phyloP scores from a whole-genome alignment of 192 early-diverging fungal species.

The Fimicolochytrium jonesii region DNA sequence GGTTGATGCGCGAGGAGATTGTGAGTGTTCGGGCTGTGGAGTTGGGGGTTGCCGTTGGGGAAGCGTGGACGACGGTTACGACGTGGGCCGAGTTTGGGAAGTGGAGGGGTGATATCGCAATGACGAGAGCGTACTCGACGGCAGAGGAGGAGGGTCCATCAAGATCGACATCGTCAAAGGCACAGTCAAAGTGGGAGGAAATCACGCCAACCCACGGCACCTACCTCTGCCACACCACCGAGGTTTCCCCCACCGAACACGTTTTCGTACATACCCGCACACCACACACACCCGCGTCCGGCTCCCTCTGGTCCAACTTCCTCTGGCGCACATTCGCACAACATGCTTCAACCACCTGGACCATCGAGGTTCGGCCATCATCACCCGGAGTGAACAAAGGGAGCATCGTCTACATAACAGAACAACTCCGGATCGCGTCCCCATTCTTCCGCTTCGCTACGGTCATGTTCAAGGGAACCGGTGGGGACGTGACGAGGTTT shows the following conservation, averaged over 20 bases:
- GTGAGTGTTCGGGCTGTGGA: conserved; percentile 8
- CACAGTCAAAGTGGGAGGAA: not conserved
- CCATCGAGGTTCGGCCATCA: conserved; percentile 12
- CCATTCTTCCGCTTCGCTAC: conserved; percentile 1
- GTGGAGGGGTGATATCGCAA: conserved; percentile 2
- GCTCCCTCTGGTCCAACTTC: not conserved
- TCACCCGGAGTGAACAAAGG: not conserved
- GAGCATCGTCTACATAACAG: conserved; percentile 14
- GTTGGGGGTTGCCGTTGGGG: not conserved
- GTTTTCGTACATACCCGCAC: not conserved
- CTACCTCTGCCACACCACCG: not conserved
- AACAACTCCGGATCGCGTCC: not conserved
- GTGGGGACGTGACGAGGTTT: not conserved
- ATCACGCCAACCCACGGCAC: not conserved
- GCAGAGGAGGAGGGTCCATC: not conserved
- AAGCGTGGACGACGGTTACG: conserved; percentile 7
- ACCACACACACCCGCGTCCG: not conserved
- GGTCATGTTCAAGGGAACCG: conserved; percentile 1
- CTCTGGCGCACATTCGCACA: not conserved
- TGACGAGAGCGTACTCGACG: not conserved
- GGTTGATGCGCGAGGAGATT: conserved; percentile 4
- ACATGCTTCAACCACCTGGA: conserved; percentile 9
- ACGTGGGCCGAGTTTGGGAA: not conserved
- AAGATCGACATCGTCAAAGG: not conserved
- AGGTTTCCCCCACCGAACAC: not conserved